Conservation (phyloP, 257 asterid genomes). For the Solanum habrochaites region DNA sequence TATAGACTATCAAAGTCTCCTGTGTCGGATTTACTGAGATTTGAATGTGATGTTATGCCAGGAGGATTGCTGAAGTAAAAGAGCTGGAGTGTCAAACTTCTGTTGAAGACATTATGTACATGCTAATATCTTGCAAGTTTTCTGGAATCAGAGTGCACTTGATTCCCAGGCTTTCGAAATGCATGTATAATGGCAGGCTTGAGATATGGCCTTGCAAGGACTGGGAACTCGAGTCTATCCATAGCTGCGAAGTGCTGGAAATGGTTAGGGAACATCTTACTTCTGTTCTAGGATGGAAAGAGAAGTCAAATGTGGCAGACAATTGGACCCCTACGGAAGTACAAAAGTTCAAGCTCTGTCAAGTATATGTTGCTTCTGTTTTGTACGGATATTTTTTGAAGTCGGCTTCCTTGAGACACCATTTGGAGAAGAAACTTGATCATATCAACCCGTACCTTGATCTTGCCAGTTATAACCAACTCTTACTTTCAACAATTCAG, state of each 20-base stretch:
- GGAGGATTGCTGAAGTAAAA: constrained; percentile 67
- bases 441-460: constrained; percentile 7
- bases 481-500: constrained; percentile 10
- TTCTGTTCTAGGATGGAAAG: constrained; percentile 33
- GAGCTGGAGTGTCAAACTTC: constrained; percentile 41
- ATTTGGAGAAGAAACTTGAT: constrained; percentile 39
- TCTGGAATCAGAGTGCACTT: constrained; percentile 52
- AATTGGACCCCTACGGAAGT: constrained; percentile 48
- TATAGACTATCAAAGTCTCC: background rate
- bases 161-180: constrained; percentile 65
- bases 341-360: constrained; percentile 35
- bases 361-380: constrained; percentile 52
- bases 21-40: background rate
- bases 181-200: constrained; percentile 53
- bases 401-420: constrained; percentile 59
- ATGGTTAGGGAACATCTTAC: constrained; percentile 67
- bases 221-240: constrained; percentile 85
- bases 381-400: constrained; percentile 72
- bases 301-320: constrained; percentile 35
- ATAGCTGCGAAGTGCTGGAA: constrained; percentile 49
- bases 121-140: constrained; percentile 41
- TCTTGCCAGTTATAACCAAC: background rate
- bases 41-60: constrained; percentile 27
- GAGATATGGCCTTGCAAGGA: constrained; percentile 78
- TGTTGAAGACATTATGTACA: constrained; percentile 70